A percentile compares a stretch with the other conserved stretches of the same genome.
Conservation (phyloP, 75 land plant genomes). For the Cryptomeria japonica region DNA sequence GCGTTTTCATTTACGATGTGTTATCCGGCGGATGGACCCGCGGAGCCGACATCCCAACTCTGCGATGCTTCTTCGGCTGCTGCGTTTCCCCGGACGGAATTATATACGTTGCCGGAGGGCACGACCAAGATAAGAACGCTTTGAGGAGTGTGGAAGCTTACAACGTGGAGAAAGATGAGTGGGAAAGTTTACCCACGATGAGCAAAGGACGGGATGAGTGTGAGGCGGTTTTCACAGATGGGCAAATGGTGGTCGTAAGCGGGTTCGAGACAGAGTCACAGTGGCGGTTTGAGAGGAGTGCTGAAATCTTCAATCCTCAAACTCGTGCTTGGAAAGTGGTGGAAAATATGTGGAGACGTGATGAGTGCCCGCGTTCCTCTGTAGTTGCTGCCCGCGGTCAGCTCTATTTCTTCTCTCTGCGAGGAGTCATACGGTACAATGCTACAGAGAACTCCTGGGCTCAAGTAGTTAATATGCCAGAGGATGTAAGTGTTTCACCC, state of each 20-base stretch:
- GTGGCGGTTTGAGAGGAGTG: not conserved
- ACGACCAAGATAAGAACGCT: constrained; percentile 44
- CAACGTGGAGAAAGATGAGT: constrained; percentile 29
- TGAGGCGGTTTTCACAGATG: constrained; percentile 22
- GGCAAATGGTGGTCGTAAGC: constrained; percentile 20
- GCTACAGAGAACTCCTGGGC: not conserved
- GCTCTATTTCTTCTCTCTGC: not conserved
- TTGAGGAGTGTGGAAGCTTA: constrained; percentile 38
- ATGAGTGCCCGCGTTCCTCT: not conserved
- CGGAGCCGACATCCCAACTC: constrained; percentile 39
- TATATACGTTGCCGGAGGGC: constrained; percentile 59
- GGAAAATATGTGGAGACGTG: not conserved
- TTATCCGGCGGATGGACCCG: constrained; percentile 41
- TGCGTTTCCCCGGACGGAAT: constrained; percentile 9
- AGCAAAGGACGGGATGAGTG: constrained; percentile 36
- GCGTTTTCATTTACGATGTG: constrained; percentile 37
- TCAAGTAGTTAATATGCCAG: not conserved
- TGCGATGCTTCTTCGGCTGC: constrained; percentile 47
- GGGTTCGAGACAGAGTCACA: not conserved
- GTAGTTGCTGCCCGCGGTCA: not conserved
- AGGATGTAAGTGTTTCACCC: not conserved
- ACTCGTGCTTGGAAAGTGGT: not conserved
- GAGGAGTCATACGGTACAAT: not conserved
- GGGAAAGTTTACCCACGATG: constrained; percentile 40
- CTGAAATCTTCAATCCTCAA: not conserved